Evolutionary conservation across 2,329 filamentous ascomycete species (phyloP).

Genomic region (Ascochyta koolunga): DNA sequence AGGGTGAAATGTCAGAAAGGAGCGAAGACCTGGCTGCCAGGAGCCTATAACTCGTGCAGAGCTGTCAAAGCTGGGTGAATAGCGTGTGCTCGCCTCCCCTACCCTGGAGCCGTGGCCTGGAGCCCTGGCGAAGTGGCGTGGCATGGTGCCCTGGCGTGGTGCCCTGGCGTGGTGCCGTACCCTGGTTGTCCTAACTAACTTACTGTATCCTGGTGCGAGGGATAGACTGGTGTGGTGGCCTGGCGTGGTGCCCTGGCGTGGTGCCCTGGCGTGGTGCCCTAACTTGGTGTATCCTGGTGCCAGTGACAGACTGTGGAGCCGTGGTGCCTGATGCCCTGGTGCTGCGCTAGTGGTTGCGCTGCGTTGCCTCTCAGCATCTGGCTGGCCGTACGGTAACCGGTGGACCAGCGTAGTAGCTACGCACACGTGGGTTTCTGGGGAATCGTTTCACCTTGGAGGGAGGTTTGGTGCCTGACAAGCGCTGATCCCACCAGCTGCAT

Average conservation of each 20-base stretch:
- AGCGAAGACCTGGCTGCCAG: constrained; percentile 39
- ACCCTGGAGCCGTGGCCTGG: constrained; percentile 23
- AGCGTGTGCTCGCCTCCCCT: constrained; percentile 24
- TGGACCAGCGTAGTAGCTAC: no score
- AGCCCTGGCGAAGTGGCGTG: background rate
- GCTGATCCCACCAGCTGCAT: constrained; percentile 23
- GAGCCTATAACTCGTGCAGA: constrained; percentile 41
- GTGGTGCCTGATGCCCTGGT: no score
- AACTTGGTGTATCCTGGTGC: no score
- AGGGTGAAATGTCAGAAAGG: constrained; percentile 23
- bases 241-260: no score
- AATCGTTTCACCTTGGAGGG: constrained; percentile 45
- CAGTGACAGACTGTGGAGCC: no score
- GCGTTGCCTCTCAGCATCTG: constrained; percentile 37
- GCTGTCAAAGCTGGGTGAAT: constrained; percentile 41
- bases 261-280: no score
- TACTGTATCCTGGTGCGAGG: no score
- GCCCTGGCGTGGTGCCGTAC: no score
- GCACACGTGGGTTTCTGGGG: constrained; percentile 47
- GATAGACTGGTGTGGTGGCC: no score
- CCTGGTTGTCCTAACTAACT: no score
- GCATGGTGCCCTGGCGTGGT: constrained; percentile 20
- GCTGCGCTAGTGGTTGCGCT: constrained; percentile 29
- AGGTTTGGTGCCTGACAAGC: constrained; percentile 29
- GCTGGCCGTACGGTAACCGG: no score